These are phyloP conservation scores for Neoboletus subvelutipes DNA, from an alignment of 768 basidiomycete species.

Conservation along the genomic window DNA sequence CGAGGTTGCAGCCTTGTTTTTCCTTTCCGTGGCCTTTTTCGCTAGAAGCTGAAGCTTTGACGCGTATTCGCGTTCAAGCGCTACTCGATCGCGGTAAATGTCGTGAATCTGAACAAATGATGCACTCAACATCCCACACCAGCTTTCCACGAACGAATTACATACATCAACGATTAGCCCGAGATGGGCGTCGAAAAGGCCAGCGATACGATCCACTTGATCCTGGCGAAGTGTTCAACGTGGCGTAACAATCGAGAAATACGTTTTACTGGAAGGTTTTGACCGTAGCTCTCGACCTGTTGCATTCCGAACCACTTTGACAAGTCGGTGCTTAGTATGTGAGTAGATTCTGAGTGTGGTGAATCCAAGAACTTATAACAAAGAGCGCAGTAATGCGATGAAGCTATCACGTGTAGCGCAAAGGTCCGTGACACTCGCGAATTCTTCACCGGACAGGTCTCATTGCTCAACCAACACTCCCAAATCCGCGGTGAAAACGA, in stretches of 20 bases:
- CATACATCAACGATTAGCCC: conserved; percentile 64
- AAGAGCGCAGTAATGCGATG: background rate
- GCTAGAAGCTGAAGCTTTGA: conserved; percentile 62
- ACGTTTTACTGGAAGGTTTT: conserved; percentile 49
- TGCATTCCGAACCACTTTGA: conserved; percentile 12
- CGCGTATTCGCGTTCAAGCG: conserved; percentile 79
- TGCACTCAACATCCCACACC: background rate
- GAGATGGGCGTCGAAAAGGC: conserved; percentile 62
- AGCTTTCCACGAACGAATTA: background rate
- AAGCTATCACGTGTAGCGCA: conserved; percentile 2
- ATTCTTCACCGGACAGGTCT: too few species aligned
- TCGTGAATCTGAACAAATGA: conserved; percentile 59
- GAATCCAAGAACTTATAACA: background rate
- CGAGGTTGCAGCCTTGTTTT: conserved; percentile 51
- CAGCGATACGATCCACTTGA: conserved; percentile 65
- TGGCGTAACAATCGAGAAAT: background rate
- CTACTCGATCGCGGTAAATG: conserved; percentile 61
- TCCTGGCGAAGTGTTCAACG: conserved; percentile 45
- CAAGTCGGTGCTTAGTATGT: background rate
- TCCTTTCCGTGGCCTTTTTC: conserved; percentile 72
- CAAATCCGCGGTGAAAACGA: background rate
- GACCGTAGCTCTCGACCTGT: conserved; percentile 43
- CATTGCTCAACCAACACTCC: background rate
- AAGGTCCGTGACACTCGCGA: background rate
- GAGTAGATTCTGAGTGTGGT: background rate